These are phyloP conservation scores for Kluyveromyces starmeri DNA, from an alignment of 805 yeast species.

Conservation along the genomic window DNA sequence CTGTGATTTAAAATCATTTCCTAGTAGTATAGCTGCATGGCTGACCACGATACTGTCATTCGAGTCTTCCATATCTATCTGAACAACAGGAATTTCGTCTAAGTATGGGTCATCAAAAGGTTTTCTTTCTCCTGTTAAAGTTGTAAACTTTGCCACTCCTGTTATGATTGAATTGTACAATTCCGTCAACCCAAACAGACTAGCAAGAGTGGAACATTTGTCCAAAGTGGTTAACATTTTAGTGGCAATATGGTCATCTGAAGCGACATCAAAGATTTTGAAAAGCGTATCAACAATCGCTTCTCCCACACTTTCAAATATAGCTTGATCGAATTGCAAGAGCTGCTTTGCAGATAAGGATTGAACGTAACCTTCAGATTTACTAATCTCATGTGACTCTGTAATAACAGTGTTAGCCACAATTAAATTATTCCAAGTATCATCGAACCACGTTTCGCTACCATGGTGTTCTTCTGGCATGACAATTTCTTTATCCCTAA, in stretches of 20 bases:
- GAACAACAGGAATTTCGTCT: slow-evolving; percentile 33
- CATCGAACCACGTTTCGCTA: slow-evolving; percentile 86
- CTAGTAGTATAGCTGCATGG: slow-evolving; percentile 74
- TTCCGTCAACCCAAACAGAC: slow-evolving; percentile 45
- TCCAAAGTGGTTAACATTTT: slow-evolving; percentile 84
- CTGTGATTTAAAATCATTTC: slow-evolving; percentile 87
- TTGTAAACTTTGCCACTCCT: slow-evolving; percentile 58
- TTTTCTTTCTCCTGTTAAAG: slow-evolving; percentile 38
- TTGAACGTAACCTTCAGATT: slow-evolving; percentile 14
- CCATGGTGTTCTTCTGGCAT: slow-evolving; percentile 98
- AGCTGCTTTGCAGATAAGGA: slow-evolving; percentile 15
- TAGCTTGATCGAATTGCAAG: slow-evolving; percentile 58
- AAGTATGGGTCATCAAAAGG: slow-evolving; percentile 9
- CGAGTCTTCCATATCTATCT: slow-evolving; percentile 42
- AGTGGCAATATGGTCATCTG: slow-evolving; percentile 83
- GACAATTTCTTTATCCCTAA: slow-evolving; percentile 78
- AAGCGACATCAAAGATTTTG: slow-evolving; percentile 74
- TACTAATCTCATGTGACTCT: slow-evolving; percentile 18
- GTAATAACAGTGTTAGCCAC: slow-evolving; percentile 31
- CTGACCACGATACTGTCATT: slow-evolving; percentile 60
- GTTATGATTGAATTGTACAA: slow-evolving; percentile 61
- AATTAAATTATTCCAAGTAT: slow-evolving; percentile 67
- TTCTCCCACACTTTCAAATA: slow-evolving; percentile 57
- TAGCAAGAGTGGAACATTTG: slow-evolving; percentile 71
- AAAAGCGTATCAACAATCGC: slow-evolving; percentile 65